Evolutionary conservation across 257 asterid species (phyloP), one percentile per base, ranked within the genome.

Genomic region (Salvia miltiorrhiza): DNA sequence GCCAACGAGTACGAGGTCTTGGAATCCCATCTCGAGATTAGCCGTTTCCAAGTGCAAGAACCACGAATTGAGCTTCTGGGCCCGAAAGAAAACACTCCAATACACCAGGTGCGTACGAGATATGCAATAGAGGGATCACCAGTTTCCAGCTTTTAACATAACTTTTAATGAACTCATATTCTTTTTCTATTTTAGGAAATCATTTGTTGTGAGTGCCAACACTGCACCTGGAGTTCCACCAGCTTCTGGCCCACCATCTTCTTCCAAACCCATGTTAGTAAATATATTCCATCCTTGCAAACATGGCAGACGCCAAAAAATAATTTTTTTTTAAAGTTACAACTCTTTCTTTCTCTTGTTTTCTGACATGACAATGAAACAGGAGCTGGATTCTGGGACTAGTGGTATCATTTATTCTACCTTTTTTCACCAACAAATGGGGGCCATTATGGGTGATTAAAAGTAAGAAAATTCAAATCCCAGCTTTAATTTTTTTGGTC

Each of bases 371-470:
- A 43, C 17, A 40, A n/a, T 70, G 69, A 71, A 81, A 87, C 76
- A 90, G 78, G 73, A 82, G 90, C 7, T 92, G 95, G 98, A 50
- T 86, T 73, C 33, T 92, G 30, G 97, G 93, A 49, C 47, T 92
- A 1, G 68, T 86, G 35, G 53, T 92, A 1, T 67, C 96, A 7
- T 32, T 86, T 26, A 49, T 80, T 57, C 72, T 92, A 6, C 98
- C 97, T 1, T 82, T 85, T 44, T 79, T 88, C 75, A 73, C 82
- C 17, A 66, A 53, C 81, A 92, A 85, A 81, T 88, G 79, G 90
- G 95, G 96, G n/a, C 82, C 96, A 24, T 45, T 88, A 10, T 69
- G 85, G 77, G 64, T 83, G 35, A 39, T 89, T 17, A 86, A 90
- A 65, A 83, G 96, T 88, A 82, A 82, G 84, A 33, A 6, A 3